These are phyloP conservation scores for Boletus rubroflammeus DNA, from an alignment of 768 basidiomycete genomes.

Conservation along the genomic window DNA sequence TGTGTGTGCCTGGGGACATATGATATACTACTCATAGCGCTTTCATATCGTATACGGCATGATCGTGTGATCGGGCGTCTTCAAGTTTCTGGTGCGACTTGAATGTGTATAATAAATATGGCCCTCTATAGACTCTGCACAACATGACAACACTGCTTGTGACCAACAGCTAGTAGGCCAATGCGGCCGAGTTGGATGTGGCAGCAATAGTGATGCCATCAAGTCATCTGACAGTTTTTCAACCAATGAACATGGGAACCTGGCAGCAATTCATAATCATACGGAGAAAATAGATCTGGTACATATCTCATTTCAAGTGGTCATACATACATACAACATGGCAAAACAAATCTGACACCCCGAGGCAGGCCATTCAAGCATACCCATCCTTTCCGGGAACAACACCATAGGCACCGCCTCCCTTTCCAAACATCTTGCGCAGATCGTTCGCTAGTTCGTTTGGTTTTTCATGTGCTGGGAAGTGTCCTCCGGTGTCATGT, in stretches of 20 bases:
- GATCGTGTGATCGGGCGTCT: not conserved
- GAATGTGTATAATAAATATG: too few species aligned
- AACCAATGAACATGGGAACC: not conserved
- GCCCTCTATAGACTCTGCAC: too few species aligned
- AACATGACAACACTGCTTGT: too few species aligned
- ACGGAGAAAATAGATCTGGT: not conserved
- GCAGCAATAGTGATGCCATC: not conserved
- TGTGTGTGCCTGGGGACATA: not conserved
- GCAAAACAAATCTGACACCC: not conserved
- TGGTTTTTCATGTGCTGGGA: constrained; percentile 53
- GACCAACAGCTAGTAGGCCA: too few species aligned
- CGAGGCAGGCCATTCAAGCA: constrained; percentile 7
- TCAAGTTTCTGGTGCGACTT: too few species aligned
- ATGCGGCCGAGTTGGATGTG: not conserved
- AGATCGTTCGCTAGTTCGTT: constrained; percentile 47
- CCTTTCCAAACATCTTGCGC: constrained; percentile 54
- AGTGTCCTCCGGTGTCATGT: constrained; percentile 55
- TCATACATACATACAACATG: not conserved
- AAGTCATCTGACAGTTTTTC: not conserved
- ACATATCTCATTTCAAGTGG: not conserved
- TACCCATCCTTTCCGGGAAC: constrained; percentile 46
- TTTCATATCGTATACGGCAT: not conserved
- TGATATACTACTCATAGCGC: too few species aligned
- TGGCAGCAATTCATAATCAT: not conserved
- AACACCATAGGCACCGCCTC: constrained; percentile 46